These are phyloP conservation scores for Aspergillus ruber DNA, from an alignment of 2,329 filamentous ascomycete species.

Conservation along the genomic window DNA sequence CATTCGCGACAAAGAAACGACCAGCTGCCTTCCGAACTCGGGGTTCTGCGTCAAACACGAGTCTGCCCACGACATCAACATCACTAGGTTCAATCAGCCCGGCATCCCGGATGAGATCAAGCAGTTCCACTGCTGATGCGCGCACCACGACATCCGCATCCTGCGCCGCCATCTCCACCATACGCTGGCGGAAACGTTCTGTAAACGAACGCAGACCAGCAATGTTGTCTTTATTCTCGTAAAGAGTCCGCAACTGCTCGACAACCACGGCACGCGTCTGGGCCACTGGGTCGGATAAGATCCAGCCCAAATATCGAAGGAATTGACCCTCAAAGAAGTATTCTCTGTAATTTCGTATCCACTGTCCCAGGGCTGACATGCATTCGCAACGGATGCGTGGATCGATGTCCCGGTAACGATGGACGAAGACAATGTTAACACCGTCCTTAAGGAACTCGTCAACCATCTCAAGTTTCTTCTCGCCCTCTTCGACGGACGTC, in stretches of 20 bases:
- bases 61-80: conserved; percentile 76
- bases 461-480: conserved; percentile 61
- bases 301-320: conserved; percentile 90
- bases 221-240: conserved; percentile 73
- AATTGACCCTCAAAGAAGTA: conserved; percentile 87
- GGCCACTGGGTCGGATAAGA: conserved; percentile 73
- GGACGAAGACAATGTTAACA: conserved; percentile 88
- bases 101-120: conserved; percentile 73
- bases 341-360: conserved; percentile 79
- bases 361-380: conserved; percentile 75
- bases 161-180: conserved; percentile 86
- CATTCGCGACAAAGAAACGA: conserved; percentile 81
- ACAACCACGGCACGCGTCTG: conserved; percentile 78
- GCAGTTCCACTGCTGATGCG: conserved; percentile 70
- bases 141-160: conserved; percentile 79
- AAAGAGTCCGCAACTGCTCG: conserved; percentile 72
- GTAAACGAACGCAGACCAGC: conserved; percentile 78
- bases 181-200: conserved; percentile 75
- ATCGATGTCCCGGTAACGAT: conserved; percentile 92
- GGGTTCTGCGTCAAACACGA: conserved; percentile 82
- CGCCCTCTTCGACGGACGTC: conserved; percentile 63
- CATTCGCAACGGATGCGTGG: conserved; percentile 83
- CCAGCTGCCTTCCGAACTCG: conserved; percentile 83
- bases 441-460: conserved; percentile 72
- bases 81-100: conserved; percentile 87